Base-by-base conservation (phyloP, 1,139 yeast species). In the Pneumocystis jirovecii region DNA sequence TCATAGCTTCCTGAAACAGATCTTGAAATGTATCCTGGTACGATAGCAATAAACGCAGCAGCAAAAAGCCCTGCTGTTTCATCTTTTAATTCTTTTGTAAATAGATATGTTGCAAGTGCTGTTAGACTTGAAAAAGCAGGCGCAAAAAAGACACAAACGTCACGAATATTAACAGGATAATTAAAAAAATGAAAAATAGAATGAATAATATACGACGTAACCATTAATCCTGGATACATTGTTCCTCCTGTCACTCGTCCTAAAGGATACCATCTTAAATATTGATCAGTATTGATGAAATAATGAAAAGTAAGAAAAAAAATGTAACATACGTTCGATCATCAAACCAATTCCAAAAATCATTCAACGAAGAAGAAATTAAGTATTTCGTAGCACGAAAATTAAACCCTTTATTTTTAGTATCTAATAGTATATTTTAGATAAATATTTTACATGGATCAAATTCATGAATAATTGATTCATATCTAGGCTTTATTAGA, bases 161-260 rank as follows among this genome's bases (percentile, higher is more conserved):
- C 91, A 76, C 98, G 84, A 72, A 95, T 93, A 75, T 95, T 97
- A 66, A 95, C 80, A 29, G 98, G 98, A 69, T 93, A 77, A 29
- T 89, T 84, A 40, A 78, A 68, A 64, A 86, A 76, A 69, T 85
- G 79, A 69, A 93, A 80, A 15, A 84, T 73, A 71, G 85, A 88
- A 86, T 95, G 91, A 67, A 95, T 86, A 37, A 88, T 82, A 44
- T 96, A 96, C 10, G 96, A 86, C 6, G 98, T 90, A 60, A 95
- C 96, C 99, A 95, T 95, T 71, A 95, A 80, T 10, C 99, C 99
- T 1, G 99, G 99, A 74, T 95, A 95, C 70, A 95, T 78, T 2
- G 99, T 95, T 69, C 99, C 99, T 70, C 99, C 99, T 15, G 98
- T 93, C 72, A 95, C 98, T 77, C 99, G 84, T 25, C 99, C 99